Evolutionary conservation across 2,329 filamentous ascomycete species (phyloP).

Genomic region (Fusarium guadeloupense): DNA sequence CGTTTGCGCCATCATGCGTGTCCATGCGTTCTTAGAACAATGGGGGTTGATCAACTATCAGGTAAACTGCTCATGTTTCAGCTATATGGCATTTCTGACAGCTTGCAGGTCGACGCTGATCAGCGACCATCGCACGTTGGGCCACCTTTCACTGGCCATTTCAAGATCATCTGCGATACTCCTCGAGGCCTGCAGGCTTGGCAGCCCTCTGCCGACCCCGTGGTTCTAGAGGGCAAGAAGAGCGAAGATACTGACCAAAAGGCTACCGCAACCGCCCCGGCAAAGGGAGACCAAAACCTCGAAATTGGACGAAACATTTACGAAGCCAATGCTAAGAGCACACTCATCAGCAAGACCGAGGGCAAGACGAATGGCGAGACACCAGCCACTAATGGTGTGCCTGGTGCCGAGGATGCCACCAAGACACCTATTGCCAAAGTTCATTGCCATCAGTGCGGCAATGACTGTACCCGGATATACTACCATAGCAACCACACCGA

Average conservation of each 20-base stretch:
- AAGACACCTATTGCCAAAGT: slow-evolving; percentile 74
- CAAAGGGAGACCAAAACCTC: slow-evolving; percentile 87
- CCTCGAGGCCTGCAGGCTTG: slow-evolving; percentile 93
- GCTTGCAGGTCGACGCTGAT: slow-evolving; percentile 86
- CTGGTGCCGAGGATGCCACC: slow-evolving; percentile 66
- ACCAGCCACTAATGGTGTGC: slow-evolving; percentile 70
- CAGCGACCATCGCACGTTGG: slow-evolving; percentile 94
- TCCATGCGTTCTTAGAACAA: slow-evolving; percentile 96
- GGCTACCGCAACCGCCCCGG: slow-evolving; percentile 69
- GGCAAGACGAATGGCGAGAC: slow-evolving; percentile 81
- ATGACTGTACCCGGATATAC: slow-evolving; percentile 79
- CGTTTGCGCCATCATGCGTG: slow-evolving; percentile 98
- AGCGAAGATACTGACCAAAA: slow-evolving; percentile 76
- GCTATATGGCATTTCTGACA: slow-evolving; percentile 42
- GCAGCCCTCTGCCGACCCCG: slow-evolving; percentile 85
- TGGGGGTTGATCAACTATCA: slow-evolving; percentile 99
- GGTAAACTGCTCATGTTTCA: slow-evolving; percentile 58
- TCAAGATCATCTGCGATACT: slow-evolving; percentile 94
- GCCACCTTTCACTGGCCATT: slow-evolving; percentile 96
- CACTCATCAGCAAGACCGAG: slow-evolving; percentile 74
- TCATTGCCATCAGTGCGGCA: slow-evolving; percentile 90
- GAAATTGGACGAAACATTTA: slow-evolving; percentile 96
- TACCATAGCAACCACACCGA: slow-evolving; percentile 67
- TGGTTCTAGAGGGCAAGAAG: slow-evolving; percentile 69
- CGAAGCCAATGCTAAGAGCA: slow-evolving; percentile 84